Base-by-base conservation (phyloP, 1,139 yeast species). In the Diutina pseudorugosa region DNA sequence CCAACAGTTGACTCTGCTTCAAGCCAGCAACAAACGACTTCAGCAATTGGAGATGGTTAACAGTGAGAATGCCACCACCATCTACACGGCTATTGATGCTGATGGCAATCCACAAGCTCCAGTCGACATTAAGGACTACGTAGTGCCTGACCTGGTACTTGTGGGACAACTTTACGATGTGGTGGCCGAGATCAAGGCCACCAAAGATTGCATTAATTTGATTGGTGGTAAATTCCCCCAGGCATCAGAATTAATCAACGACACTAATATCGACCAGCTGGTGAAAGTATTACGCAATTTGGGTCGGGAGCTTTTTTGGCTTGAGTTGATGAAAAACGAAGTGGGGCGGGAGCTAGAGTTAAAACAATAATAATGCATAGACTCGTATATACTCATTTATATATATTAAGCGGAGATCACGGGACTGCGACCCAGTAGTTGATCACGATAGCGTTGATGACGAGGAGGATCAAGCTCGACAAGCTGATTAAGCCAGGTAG, bases 231-330 rank as follows among this genome's bases (percentile, higher is more conserved):
- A 80, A 8, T 78, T 69, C 55, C 60, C 63, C 4, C 57, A 64
- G 2, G 66, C 67, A 53, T 57, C 61, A 5, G 78, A 73, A 55
- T 52, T 72, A 4, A 67, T 74, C 30, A 69, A 63, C 53, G 71
- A 74, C 56, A 57, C 58, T 1, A 66, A 62, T 12, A 56, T 85
- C 50, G 84, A 79, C n/a, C 61, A 65, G 8, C 83, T 85, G 60
- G 72, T 83, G 55, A 72, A 75, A 62, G 73, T 79, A 25, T 76
- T 82, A 0, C 67, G 96, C 55, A 73, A 76, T 33, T 68, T 87
- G 36, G 91, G 94, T 0, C 72, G 96, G 55, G 91, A 88, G 47
- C 85, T 86, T 61, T 90, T 89, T 51, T 74, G 79, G 78, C 60
- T 72, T 19, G 76, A 73, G 57, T 58, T 71, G 21, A 64, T 65